A percentile compares a stretch with the other conserved stretches of the same genome.
Conservation (phyloP, 2,329 filamentous ascomycete genomes). For the Colletotrichum lentis region DNA sequence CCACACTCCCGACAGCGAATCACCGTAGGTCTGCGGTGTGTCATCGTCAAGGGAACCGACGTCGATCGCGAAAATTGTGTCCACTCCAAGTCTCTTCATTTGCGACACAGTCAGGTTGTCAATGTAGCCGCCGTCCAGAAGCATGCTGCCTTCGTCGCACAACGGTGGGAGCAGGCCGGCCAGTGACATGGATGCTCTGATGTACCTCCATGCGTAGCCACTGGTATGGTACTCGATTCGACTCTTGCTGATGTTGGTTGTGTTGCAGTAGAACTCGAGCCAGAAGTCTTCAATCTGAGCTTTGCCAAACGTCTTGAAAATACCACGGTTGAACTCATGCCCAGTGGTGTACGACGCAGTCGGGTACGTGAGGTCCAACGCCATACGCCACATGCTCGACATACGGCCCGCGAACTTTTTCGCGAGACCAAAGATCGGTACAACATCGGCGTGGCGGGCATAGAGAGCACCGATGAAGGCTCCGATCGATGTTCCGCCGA, state of each 20-base stretch:
- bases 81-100: conserved; percentile 93
- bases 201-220: conserved; percentile 97
- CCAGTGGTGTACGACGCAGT: conserved; percentile 97
- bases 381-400: conserved; percentile 99
- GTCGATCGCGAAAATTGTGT: conserved; percentile 94
- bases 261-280: conserved; percentile 99
- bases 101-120: conserved; percentile 97
- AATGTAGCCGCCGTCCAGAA: conserved; percentile 94
- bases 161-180: conserved; percentile 91
- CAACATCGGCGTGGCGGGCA: conserved; percentile 93
- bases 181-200: conserved; percentile 95
- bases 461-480: conserved; percentile 95
- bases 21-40: conserved; percentile 89
- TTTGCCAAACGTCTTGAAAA: conserved; percentile 98
- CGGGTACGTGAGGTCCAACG: conserved; percentile 93
- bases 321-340: conserved; percentile 97
- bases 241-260: conserved; percentile 96
- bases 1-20: conserved; percentile 95
- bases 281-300: conserved; percentile 99
- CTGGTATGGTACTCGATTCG: conserved; percentile 92
- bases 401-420: conserved; percentile 99
- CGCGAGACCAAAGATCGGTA: conserved; percentile 94
- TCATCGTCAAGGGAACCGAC: conserved; percentile 93
- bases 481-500: conserved; percentile 96
- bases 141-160: conserved; percentile 96